A percentile compares a stretch with the other conserved stretches of the same genome.
phyloP scores from a whole-genome alignment of 129 eudicot species.

The Centaurea solstitialis region DNA sequence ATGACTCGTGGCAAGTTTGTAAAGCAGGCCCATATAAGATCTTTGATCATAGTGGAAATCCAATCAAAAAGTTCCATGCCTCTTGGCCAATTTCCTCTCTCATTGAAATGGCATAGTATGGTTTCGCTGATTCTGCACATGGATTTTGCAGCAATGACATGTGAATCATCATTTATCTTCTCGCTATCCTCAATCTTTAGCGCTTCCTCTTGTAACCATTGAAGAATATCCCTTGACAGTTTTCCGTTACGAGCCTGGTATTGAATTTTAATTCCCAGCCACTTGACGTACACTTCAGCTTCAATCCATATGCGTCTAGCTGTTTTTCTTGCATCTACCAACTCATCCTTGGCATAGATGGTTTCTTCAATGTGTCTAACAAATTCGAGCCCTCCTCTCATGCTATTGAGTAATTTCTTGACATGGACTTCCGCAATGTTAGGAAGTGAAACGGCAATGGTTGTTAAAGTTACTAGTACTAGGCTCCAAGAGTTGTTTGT shows the following conservation, averaged over 20 bases:
- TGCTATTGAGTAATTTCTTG: not conserved
- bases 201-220: conserved; percentile 14
- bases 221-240: not conserved
- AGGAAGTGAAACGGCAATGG: conserved; percentile 42
- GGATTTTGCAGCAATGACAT: conserved; percentile 6
- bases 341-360: conserved; percentile 5
- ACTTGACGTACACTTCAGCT: not conserved
- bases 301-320: conserved; percentile 26
- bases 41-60: too few relatives aligned
- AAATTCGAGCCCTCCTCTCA: conserved; percentile 7
- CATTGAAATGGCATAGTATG: not conserved
- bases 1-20: too few relatives aligned
- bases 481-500: conserved; percentile 36
- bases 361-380: conserved; percentile 22
- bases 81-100: not conserved
- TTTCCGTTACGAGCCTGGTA: conserved; percentile 16
- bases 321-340: conserved; percentile 25
- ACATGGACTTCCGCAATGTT: not conserved
- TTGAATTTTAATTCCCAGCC: conserved; percentile 25
- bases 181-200: not conserved
- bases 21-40: too few relatives aligned
- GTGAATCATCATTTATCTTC: not conserved
- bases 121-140: not conserved
- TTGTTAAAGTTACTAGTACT: conserved; percentile 31
- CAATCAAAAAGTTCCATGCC: conserved; percentile 16